Base-by-base conservation (phyloP, 2,329 filamentous ascomycete genomes). In the Penicillium palitans region DNA sequence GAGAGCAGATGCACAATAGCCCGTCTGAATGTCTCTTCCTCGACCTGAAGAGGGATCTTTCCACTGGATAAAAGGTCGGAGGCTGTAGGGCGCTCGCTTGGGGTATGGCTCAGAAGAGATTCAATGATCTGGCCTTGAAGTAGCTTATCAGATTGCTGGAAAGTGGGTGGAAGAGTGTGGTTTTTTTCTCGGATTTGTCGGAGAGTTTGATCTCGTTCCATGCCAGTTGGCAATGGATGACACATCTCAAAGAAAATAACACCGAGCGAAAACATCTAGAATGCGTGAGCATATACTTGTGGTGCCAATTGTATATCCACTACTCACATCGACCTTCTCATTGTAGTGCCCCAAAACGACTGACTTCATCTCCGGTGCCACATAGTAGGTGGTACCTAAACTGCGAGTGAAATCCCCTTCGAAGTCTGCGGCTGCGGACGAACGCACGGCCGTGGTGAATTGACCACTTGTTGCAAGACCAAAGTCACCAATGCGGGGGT, bases 201-300 rank as follows among this genome's bases (percentile, higher is more conserved):
- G 29, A 97, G 80, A 4, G 93, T 81, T 41, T 82, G 77, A 60
- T 84, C 83, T 41, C 86, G 79, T 68, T 89, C 87, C 83, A 87
- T 88, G 2, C 78, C 80, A 0, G 86, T 88, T 19, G 78, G 78
- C 45, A 88, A 75, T 4, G 82, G 78, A 64, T 85, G 81, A 69
- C 90, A 96, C 95, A 99, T 99, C 75, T 99, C 95, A 66, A 97
- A 98, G 77, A 99, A 96, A 57, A 99, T 98, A 62, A 99, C 90
- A 0, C 95, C 95, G 42, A 99, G 81, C 0, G 93, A 97, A 72
- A 95, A 99, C 93, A 99, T 98, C 83, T 74, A 53, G 9, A 44
- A 17, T n/a, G 24, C 10, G 52, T 67, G 15, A 69, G 59, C 42
- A 57, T 47, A n/a, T 24, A 37, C 15, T 25, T 21, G 4, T 29